A percentile compares a stretch with the other conserved stretches of the same genome.
These are phyloP conservation scores for Phytophthora brassicae DNA, from an alignment of 352 stramenopile genomes.

Conservation along the genomic window DNA sequence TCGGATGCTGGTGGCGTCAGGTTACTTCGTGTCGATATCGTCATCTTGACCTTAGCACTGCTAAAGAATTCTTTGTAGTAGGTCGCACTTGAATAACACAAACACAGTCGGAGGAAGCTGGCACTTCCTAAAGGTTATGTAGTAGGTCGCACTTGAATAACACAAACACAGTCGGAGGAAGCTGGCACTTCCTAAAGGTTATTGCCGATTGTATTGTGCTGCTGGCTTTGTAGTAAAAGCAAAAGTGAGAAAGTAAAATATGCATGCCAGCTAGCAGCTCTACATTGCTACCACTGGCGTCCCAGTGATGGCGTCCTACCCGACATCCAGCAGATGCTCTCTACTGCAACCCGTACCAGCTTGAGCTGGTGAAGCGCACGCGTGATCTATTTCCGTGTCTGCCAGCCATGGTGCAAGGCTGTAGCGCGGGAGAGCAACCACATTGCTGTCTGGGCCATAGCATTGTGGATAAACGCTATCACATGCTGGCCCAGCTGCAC, in stretches of 20 bases:
- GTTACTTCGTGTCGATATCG: neutral
- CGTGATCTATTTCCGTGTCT: neutral
- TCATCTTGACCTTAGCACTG: constrained; percentile 9
- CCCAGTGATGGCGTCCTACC: neutral
- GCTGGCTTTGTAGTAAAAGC: neutral
- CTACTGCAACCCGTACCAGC: neutral
- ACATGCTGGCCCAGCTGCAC: neutral
- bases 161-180: constrained; percentile 1
- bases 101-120: constrained; percentile 5
- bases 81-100: neutral
- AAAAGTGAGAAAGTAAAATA: neutral
- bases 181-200: constrained; percentile 4
- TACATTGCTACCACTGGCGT: neutral
- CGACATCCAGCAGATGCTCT: neutral
- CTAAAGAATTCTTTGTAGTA: constrained; percentile 12
- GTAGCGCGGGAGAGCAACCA: neutral
- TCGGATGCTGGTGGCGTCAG: too few species aligned
- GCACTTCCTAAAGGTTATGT: constrained; percentile 1
- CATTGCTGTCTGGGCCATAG: neutral
- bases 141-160: constrained; percentile 3
- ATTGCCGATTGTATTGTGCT: constrained; percentile 10
- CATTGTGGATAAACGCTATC: constrained; percentile 6
- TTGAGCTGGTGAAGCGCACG: neutral
- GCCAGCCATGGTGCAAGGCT: neutral
- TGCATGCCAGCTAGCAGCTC: neutral